phyloP scores from a whole-genome alignment of 2,329 filamentous ascomycete species.

The Cercospora sp. region DNA sequence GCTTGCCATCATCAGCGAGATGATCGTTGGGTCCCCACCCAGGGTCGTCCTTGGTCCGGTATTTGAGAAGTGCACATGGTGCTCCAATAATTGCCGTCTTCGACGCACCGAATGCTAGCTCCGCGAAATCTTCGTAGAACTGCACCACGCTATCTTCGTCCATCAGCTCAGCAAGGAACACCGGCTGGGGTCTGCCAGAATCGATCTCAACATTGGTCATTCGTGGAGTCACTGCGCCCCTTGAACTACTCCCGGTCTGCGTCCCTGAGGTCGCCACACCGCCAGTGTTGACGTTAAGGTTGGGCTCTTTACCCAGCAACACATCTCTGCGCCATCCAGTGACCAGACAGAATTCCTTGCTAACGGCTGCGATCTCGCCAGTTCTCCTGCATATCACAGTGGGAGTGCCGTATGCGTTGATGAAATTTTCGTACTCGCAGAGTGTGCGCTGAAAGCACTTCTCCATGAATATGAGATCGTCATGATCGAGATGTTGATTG shows the following conservation, averaged over 20 bases:
- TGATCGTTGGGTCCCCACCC: conserved; percentile 51
- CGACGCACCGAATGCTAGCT: conserved; percentile 88
- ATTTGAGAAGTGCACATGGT: conserved; percentile 84
- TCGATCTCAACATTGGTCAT: conserved; percentile 35
- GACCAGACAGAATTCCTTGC: conserved; percentile 94
- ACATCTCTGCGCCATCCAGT: conserved; percentile 94
- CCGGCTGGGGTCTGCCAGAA: conserved; percentile 63
- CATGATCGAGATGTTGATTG: conserved; percentile 80
- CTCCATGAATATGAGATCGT: conserved; percentile 96
- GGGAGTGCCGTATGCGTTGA: conserved; percentile 83
- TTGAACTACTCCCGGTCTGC: conserved; percentile 48
- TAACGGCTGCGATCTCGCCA: conserved; percentile 90
- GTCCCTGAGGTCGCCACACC: conserved; percentile 45
- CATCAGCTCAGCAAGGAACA: conserved; percentile 88
- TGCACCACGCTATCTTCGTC: conserved; percentile 91
- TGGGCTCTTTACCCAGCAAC: conserved; percentile 80
- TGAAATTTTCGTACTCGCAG: conserved; percentile 90
- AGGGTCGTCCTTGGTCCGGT: conserved; percentile 69
- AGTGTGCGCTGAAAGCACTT: conserved; percentile 92
- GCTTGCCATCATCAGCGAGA: conserved; percentile 42
- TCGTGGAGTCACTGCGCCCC: conserved; percentile 51
- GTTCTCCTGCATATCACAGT: conserved; percentile 90
- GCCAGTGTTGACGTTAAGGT: conserved; percentile 80
- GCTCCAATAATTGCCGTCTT: conserved; percentile 75
- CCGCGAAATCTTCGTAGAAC: conserved; percentile 94